A percentile compares a stretch with the other conserved stretches of the same genome.
Evolutionary conservation across 2,329 filamentous ascomycete genomes (phyloP).

Genomic region (Monosporascus ibericus): DNA sequence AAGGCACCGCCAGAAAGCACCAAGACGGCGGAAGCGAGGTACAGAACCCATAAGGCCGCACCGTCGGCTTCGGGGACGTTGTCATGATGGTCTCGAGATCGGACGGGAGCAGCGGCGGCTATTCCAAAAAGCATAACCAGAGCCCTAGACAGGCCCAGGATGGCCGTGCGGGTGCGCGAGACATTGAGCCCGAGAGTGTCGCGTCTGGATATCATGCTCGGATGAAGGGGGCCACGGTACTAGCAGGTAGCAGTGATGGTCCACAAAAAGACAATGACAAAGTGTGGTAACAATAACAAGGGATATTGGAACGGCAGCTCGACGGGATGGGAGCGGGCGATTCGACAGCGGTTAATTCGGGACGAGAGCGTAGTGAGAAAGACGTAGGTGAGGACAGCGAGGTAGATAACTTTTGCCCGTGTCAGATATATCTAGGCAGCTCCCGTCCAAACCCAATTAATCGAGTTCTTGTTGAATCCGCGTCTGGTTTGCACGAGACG

Average conservation of each 20-base stretch:
- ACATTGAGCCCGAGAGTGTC: conserved; percentile 10
- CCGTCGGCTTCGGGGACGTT: conserved; percentile 49
- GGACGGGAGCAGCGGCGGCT: conserved; percentile 41
- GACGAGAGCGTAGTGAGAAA: too few relatives aligned
- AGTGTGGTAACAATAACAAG: not conserved
- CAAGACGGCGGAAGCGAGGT: conserved; percentile 69
- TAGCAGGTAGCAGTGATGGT: not conserved
- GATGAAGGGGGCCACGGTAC: not conserved
- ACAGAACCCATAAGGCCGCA: conserved; percentile 71
- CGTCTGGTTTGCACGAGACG: too few relatives aligned
- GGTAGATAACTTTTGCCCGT: too few relatives aligned
- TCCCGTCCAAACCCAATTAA: too few relatives aligned
- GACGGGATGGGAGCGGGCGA: not conserved
- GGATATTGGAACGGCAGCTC: too few relatives aligned
- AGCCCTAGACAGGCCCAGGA: conserved; percentile 42
- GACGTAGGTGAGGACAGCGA: too few relatives aligned
- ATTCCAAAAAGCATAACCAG: conserved; percentile 25
- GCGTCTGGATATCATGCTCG: conserved; percentile 16
- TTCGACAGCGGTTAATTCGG: too few relatives aligned
- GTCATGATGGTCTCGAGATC: conserved; percentile 30
- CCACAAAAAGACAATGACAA: not conserved
- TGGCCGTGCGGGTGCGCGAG: conserved; percentile 38
- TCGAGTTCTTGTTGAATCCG: too few relatives aligned
- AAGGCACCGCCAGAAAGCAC: conserved; percentile 89
- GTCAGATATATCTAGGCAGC: too few relatives aligned